These are phyloP conservation scores for Osmozyma mogii DNA, from an alignment of 805 yeast species.

Conservation along the genomic window DNA sequence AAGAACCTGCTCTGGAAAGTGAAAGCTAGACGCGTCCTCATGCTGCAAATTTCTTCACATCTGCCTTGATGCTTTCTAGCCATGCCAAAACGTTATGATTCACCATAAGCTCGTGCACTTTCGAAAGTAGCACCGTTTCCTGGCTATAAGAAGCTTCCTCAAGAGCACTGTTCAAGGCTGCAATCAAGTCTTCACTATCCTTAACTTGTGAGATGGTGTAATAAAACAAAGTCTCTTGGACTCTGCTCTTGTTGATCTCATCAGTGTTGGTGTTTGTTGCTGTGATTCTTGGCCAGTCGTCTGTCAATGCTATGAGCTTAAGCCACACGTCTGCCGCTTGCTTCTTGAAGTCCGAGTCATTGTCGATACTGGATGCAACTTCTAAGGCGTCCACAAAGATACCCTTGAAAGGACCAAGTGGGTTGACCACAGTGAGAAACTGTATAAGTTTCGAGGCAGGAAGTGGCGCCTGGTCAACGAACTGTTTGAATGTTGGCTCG, in stretches of 20 bases:
- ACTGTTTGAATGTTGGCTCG: slow-evolving; percentile 16
- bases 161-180: neutral
- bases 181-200: neutral
- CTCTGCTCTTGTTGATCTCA: slow-evolving; percentile 30
- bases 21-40: neutral
- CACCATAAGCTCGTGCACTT: slow-evolving; percentile 10
- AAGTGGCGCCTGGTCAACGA: slow-evolving; percentile 34
- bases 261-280: slow-evolving; percentile 31
- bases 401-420: slow-evolving; percentile 9
- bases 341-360: slow-evolving; percentile 16
- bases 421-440: slow-evolving; percentile 40
- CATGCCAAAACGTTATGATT: slow-evolving; percentile 16
- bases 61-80: slow-evolving; percentile 13
- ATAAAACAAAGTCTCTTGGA: slow-evolving; percentile 37
- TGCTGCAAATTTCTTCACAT: neutral
- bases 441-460: slow-evolving; percentile 42
- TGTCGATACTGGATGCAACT: slow-evolving; percentile 34
- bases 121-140: neutral
- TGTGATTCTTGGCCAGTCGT: slow-evolving; percentile 42
- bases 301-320: slow-evolving; percentile 42
- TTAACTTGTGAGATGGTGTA: slow-evolving; percentile 23
- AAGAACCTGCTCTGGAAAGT: neutral
- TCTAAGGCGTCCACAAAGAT: slow-evolving; percentile 41
- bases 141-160: too few relatives aligned
- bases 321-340: slow-evolving; percentile 42